A percentile compares a stretch with the other conserved stretches of the same genome.
These are phyloP conservation scores for Fusarium sp. DNA, from an alignment of 2,329 filamentous ascomycete species.

Conservation along the genomic window DNA sequence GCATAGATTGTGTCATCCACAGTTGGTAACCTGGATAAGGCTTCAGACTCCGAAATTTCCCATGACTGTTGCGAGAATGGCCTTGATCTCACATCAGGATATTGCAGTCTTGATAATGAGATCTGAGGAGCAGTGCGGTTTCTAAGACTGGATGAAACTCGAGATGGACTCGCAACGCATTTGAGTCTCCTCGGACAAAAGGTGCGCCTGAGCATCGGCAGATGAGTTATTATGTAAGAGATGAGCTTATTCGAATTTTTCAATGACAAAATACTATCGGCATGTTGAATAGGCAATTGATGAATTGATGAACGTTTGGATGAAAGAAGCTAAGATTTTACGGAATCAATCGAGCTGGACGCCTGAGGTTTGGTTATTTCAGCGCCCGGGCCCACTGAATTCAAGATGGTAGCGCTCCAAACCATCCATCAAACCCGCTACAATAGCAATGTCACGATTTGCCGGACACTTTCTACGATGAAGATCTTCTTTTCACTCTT, in stretches of 20 bases:
- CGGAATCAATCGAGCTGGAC: conserved; percentile 2
- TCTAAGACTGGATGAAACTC: neutral
- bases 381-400: conserved; percentile 20
- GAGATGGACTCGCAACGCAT: conserved; percentile 17
- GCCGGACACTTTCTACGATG: neutral
- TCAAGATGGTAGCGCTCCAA: neutral
- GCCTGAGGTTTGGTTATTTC: conserved; percentile 1
- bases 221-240: neutral
- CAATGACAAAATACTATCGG: neutral
- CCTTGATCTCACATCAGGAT: neutral
- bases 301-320: neutral
- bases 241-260: neutral
- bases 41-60: conserved; percentile 2
- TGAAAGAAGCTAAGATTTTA: conserved; percentile 8
- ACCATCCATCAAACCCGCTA: neutral
- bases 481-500: neutral
- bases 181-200: conserved; percentile 36
- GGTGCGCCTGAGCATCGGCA: conserved; percentile 44
- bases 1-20: conserved; percentile 83
- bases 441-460: neutral
- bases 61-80: conserved; percentile 27
- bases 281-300: neutral
- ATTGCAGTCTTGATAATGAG: neutral
- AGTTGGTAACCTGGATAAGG: conserved; percentile 30
- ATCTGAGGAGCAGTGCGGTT: neutral